Percentiles rank a stretch among this genome's conserved stretches.
phyloP scores from a whole-genome alignment of 2,329 filamentous ascomycete genomes.

The Ophiostoma ulmi region DNA sequence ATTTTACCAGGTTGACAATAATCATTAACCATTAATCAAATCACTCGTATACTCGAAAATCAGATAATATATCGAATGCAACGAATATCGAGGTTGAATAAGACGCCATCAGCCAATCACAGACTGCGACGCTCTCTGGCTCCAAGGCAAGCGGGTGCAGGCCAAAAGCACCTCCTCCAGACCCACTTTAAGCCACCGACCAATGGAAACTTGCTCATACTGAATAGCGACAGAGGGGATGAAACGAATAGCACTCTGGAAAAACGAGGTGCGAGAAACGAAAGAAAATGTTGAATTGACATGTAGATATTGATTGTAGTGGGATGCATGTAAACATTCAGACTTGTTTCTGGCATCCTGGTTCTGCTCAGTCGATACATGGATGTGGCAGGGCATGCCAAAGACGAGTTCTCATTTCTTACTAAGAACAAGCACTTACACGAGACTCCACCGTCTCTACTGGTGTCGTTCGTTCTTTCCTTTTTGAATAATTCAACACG shows the following conservation, averaged over 20 bases:
- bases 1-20: neutral
- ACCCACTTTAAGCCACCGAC: conserved; percentile 11
- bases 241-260: too few relatives aligned
- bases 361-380: neutral
- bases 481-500: neutral
- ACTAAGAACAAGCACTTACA: conserved; percentile 2
- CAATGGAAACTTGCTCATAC: conserved; percentile 29
- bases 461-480: neutral
- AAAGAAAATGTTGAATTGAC: neutral
- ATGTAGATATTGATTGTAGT: neutral
- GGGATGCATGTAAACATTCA: neutral
- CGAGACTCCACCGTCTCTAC: neutral
- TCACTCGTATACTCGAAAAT: neutral
- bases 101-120: neutral
- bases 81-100: neutral
- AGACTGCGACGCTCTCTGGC: neutral
- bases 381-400: neutral
- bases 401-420: neutral
- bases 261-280: conserved; percentile 2
- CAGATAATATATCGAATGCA: neutral
- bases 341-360: neutral
- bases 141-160: neutral
- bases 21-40: too few relatives aligned
- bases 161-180: neutral
- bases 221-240: neutral